Evolutionary conservation across 176 grass and related monocot species (phyloP).

Genomic region (Ananas comosus): DNA sequence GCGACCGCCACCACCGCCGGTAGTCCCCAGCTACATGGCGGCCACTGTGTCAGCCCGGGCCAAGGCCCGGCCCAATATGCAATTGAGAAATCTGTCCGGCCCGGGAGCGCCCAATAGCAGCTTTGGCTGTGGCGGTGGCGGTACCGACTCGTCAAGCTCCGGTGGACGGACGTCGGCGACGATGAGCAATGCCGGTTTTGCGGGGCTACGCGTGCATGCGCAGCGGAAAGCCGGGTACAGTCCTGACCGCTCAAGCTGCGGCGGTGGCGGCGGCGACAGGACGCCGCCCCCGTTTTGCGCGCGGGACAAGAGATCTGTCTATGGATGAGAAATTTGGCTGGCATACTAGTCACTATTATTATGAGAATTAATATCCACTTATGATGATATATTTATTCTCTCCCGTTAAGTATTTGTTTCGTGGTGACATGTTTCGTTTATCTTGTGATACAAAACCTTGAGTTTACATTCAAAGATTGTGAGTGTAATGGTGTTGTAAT

Average conservation of each 20-base stretch:
- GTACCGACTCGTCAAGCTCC: constrained; percentile 41
- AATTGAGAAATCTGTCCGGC: constrained; percentile 17
- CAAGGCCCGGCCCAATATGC: constrained; percentile 29
- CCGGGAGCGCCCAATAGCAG: background rate
- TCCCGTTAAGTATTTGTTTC: too few relatives aligned
- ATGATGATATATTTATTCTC: too few relatives aligned
- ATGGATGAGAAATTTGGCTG: too few relatives aligned
- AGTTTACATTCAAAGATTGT: too few relatives aligned
- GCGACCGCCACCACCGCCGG: constrained; percentile 8
- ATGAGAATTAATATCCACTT: too few relatives aligned
- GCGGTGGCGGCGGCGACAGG: background rate
- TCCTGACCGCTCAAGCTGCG: background rate
- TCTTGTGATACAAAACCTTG: too few relatives aligned
- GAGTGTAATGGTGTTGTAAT: too few relatives aligned
- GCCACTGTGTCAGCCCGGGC: constrained; percentile 67
- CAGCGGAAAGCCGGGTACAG: background rate
- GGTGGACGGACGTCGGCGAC: constrained; percentile 19
- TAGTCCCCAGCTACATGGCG: constrained; percentile 69
- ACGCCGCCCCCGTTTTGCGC: background rate
- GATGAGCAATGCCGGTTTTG: background rate
- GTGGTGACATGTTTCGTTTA: too few relatives aligned
- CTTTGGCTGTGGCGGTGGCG: background rate
- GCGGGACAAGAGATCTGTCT: background rate
- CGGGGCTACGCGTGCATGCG: background rate
- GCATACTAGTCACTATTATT: too few relatives aligned